phyloP scores from a whole-genome alignment of 345 rosid species.

The Lepidium aucheri region DNA sequence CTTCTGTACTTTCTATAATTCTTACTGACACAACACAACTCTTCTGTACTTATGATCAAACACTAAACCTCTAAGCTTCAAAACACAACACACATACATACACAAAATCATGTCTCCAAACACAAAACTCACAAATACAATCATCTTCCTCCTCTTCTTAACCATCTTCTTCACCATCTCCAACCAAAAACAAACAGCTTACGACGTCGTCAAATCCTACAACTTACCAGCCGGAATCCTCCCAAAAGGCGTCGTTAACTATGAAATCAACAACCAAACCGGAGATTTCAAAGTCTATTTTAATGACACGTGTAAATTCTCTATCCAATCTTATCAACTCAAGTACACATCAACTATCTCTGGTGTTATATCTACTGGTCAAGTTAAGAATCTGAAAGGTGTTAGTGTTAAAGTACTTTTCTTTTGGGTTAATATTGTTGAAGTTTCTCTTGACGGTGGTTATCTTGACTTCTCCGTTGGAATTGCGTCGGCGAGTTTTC shows the following conservation, averaged over 20 bases:
- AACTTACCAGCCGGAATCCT: constrained; percentile 59
- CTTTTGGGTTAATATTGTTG: constrained; percentile 48
- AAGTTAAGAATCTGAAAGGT: constrained; percentile 43
- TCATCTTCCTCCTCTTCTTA: constrained; percentile 6
- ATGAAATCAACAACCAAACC: constrained; percentile 42
- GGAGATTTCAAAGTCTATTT: constrained; percentile 46
- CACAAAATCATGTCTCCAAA: constrained; percentile 9
- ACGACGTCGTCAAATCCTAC: constrained; percentile 41
- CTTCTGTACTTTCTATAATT: too few relatives aligned
- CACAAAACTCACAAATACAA: background rate
- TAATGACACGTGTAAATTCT: constrained; percentile 38
- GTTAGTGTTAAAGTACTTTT: constrained; percentile 46
- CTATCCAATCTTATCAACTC: constrained; percentile 45
- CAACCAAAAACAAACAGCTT: constrained; percentile 30
- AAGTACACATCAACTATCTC: constrained; percentile 42
- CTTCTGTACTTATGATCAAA: background rate
- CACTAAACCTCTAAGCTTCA: background rate
- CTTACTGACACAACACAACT: too few relatives aligned
- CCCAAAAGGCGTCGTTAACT: constrained; percentile 47
- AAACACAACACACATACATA: background rate
- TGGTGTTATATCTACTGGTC: constrained; percentile 39
- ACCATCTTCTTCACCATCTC: background rate
- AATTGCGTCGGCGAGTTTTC: constrained; percentile 48
- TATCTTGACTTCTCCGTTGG: constrained; percentile 56
- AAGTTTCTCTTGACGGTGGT: constrained; percentile 34